Evolutionary conservation across 2,329 filamentous ascomycete genomes (phyloP).

Genomic region (Drechmeria coniospora): DNA sequence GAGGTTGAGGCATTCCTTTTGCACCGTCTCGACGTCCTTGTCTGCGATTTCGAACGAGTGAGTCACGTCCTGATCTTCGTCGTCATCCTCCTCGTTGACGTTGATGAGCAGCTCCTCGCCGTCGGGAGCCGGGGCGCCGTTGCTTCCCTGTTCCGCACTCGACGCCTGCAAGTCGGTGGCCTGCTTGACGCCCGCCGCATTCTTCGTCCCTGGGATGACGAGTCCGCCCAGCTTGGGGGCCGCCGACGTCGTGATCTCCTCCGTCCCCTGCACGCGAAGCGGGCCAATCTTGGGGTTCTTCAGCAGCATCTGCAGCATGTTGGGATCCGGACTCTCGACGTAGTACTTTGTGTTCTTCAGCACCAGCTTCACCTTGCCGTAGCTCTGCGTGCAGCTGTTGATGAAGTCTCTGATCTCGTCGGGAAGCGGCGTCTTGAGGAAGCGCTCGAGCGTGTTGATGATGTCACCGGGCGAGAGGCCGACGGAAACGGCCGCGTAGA

Average conservation of each 20-base stretch:
- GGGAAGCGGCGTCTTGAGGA: conserved; percentile 79
- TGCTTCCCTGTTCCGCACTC: conserved; percentile 22
- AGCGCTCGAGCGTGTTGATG: conserved; percentile 70
- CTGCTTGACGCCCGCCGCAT: conserved; percentile 77
- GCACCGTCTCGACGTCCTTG: conserved; percentile 68
- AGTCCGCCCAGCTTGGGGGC: conserved; percentile 77
- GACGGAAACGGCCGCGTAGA: conserved; percentile 91
- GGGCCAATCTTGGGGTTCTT: conserved; percentile 70
- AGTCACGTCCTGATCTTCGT: conserved; percentile 77
- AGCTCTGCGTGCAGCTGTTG: conserved; percentile 66
- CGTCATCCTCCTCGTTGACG: conserved; percentile 71
- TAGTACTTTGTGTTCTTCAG: conserved; percentile 90
- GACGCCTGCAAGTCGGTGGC: conserved; percentile 27
- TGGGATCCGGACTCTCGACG: conserved; percentile 79
- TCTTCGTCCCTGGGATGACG: conserved; percentile 87
- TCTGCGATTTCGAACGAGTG: conserved; percentile 88
- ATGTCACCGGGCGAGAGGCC: conserved; percentile 84
- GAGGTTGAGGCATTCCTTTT: conserved; percentile 77
- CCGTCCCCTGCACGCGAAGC: conserved; percentile 56
- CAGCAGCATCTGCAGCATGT: conserved; percentile 73
- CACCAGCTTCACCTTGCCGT: conserved; percentile 90
- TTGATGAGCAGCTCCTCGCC: conserved; percentile 58
- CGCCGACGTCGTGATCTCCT: conserved; percentile 61
- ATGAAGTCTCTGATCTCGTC: conserved; percentile 70
- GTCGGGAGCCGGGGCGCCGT: conserved; percentile 37